Evolutionary conservation across 2,329 filamentous ascomycete species (phyloP).

Genomic region (Epichloe gansuensis): DNA sequence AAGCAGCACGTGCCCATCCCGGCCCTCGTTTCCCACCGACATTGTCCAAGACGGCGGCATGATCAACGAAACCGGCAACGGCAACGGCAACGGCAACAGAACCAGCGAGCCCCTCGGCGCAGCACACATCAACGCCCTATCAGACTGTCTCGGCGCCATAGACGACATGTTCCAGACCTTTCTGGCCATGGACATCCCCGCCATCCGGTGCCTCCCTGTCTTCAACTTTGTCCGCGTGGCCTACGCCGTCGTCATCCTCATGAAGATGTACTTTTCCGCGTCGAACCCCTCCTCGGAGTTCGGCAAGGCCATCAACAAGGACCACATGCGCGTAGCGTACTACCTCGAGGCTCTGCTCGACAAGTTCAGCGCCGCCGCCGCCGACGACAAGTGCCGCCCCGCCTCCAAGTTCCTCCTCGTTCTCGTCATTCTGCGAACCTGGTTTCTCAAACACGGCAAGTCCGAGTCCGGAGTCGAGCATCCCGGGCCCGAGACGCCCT

Average conservation of each 20-base stretch:
- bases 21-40: conserved; percentile 32
- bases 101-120: conserved; percentile 25
- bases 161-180: conserved; percentile 56
- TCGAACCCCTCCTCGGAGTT: conserved; percentile 51
- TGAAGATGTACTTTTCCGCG: conserved; percentile 61
- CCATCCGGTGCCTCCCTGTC: conserved; percentile 53
- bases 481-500: no score
- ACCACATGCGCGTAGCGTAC: conserved; percentile 50
- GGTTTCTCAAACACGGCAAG: conserved; percentile 46
- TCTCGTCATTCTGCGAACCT: conserved; percentile 54
- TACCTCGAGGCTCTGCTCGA: conserved; percentile 60
- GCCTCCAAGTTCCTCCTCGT: conserved; percentile 60
- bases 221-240: conserved; percentile 60
- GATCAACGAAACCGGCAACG: conserved; percentile 18
- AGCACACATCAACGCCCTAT: conserved; percentile 53
- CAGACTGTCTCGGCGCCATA: conserved; percentile 52
- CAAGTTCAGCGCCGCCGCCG: conserved; percentile 51
- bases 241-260: conserved; percentile 57
- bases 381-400: conserved; percentile 49
- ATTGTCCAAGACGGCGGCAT: conserved; percentile 30
- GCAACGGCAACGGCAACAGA: conserved; percentile 27
- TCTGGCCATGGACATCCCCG: conserved; percentile 42
- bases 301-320: conserved; percentile 54
- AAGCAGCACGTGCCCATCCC: conserved; percentile 41
- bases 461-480: conserved; percentile 1